phyloP scores from a whole-genome alignment of 2,329 filamentous ascomycete genomes.

The Aspergillus glaucus region DNA sequence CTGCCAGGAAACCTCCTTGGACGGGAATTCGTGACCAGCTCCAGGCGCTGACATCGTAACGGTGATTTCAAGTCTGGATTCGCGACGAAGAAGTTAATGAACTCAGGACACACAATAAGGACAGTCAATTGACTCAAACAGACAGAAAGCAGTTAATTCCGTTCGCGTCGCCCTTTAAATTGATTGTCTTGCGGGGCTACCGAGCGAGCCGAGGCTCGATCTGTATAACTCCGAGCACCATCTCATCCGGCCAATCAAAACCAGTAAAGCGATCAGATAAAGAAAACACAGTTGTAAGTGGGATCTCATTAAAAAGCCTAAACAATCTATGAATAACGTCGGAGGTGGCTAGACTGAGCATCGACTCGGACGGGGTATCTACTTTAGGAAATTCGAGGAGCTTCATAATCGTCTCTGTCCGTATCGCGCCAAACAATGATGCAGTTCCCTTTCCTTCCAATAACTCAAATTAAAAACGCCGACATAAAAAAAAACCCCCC shows the following conservation, averaged over 20 bases:
- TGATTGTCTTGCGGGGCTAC: constrained; percentile 7
- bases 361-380: constrained; percentile 45
- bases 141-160: background rate
- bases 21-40: constrained; percentile 72
- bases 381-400: constrained; percentile 42
- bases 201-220: constrained; percentile 9
- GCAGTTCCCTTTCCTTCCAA: constrained; percentile 33
- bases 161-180: background rate
- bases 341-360: constrained; percentile 40
- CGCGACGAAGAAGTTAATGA: background rate
- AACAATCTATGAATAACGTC: constrained; percentile 23
- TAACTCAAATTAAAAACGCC: constrained; percentile 16
- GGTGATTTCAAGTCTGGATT: constrained; percentile 1
- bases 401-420: constrained; percentile 33
- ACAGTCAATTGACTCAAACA: background rate
- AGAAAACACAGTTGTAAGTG: background rate
- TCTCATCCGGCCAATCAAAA: background rate
- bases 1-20: constrained; percentile 70
- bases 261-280: background rate
- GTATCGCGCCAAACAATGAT: constrained; percentile 35
- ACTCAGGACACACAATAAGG: background rate
- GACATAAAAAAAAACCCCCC: constrained; percentile 12
- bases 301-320: constrained; percentile 2
- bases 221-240: background rate
- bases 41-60: constrained; percentile 46